Evolutionary conservation across 2,329 filamentous ascomycete species (phyloP), one percentile per base, ranked within the genome.

Genomic region (Pestalotiopsis sp.): DNA sequence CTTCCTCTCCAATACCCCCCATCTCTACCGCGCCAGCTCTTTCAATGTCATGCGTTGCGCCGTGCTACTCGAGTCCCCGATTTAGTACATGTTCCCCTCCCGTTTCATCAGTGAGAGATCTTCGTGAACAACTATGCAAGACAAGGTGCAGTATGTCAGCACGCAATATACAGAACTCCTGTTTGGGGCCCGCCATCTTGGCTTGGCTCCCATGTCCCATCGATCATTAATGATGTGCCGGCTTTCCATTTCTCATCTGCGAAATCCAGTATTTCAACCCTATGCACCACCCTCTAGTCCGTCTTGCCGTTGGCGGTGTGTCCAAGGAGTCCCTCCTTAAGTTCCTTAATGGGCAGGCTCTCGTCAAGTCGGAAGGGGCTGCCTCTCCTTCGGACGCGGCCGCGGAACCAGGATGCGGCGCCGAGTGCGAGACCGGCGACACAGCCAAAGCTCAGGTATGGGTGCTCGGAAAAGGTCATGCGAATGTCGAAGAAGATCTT

Each of bases 401-500:
- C 83, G 56, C 87, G 84, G 77, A 86, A 82, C 83, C 85, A 89
- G 27, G 85, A 84, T 52, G 85, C 80, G 31, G 80, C 77, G 38
- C 84, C 86, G 17, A 91, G 80, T 5, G 85, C 78, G 66, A 92
- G 77, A 49, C 86, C 89, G 20, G 89, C 79, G 23, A 91, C 80
- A 70, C 90, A 85, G 17, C 86, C 87, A 6, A 88, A 74, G 14
- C 85, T 86, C 45, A 91, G 80, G 75, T 85, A 88, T 1, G 88
- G 88, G 74, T 91, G 89, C 71, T 90, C 87, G 17, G 82, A 77
- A 70, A 90, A 88, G 65, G 85, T 85, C 72, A 85, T 82, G 73
- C 87, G 83, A 66, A 91, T 86, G 75, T 91, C 87, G 72, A 91
- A 90, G 81, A 93, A 92, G 70, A 93, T 82, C 80, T 92, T 91